Evolutionary conservation across 2,329 filamentous ascomycete genomes (phyloP), one percentile per base, ranked within the genome.

Genomic region (Fusarium robinianum): DNA sequence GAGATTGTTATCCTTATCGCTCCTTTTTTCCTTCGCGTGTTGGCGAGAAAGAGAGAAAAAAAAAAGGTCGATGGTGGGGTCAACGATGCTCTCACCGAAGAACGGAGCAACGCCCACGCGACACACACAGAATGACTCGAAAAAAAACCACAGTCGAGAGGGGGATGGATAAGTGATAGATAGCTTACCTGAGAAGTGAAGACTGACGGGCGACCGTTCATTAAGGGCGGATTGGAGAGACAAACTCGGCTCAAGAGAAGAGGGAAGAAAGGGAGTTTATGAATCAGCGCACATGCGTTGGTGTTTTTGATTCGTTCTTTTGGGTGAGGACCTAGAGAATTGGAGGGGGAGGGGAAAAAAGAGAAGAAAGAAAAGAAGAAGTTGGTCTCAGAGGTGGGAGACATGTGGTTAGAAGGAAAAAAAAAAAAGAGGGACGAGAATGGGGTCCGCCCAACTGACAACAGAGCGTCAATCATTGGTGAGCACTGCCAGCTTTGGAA

Each of bases 131-230:
- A 30, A 27, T 11, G 18, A 34, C 23, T 27, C 32, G 24, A 35
- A 14, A 36, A 19, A 17, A 34, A 27, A 21, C n/a, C 22, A 23
- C 34, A 46, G 43, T 10, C 6, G 40, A 50, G 51, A 37, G 36
- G 45, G 23, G 8, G 27, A 18, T 44, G 11, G 26, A 40, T 48
- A 45, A 60, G 49, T 14, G 6, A 39, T 23, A 23, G 10, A 14
- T 10, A 32, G 49, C 58, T 53, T 85, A 89, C 87, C 83, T 91
- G 87, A 74, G 87, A 91, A 76, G 87, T 91, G 78, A 90, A 91
- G 72, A 85, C 80, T 72, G 87, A 89, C 75, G 81, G 79, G 80
- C 85, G 84, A 78, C 85, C 85, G 85, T 84, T 87, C 87, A 90
- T 90, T n/a, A 86, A 85, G 84, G 79, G 83, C 85, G 77, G 78